A percentile compares a stretch with the other conserved stretches of the same genome.
Evolutionary conservation across 2,329 filamentous ascomycete species (phyloP).

Genomic region (Tolypocladium album): DNA sequence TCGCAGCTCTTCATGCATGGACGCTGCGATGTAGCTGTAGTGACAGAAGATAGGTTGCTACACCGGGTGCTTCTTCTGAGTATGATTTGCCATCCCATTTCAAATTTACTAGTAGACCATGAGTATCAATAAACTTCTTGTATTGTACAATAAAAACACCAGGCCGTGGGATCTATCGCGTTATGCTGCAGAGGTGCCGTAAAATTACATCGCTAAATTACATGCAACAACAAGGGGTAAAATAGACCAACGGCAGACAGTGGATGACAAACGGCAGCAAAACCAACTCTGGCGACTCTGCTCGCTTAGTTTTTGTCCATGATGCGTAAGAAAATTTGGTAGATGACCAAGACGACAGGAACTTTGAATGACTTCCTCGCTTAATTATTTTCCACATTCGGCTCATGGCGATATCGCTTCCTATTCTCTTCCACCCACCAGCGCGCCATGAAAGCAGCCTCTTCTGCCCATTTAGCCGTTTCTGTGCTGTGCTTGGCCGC

Average conservation of each 20-base stretch:
- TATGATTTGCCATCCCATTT: too few relatives aligned
- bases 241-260: neutral
- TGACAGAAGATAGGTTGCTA: too few relatives aligned
- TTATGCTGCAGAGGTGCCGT: neutral
- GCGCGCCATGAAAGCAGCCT: slow-evolving; percentile 18
- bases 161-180: neutral
- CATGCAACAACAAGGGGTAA: neutral
- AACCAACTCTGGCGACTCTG: neutral
- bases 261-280: neutral
- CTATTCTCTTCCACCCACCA: slow-evolving; percentile 25
- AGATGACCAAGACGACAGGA: neutral
- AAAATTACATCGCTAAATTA: neutral
- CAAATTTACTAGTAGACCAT: neutral
- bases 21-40: too few relatives aligned
- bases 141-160: neutral
- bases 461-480: slow-evolving; percentile 18
- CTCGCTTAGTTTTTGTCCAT: neutral
- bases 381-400: neutral
- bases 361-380: neutral
- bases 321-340: neutral
- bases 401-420: slow-evolving; percentile 20
- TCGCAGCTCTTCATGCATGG: too few relatives aligned
- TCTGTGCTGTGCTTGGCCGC: slow-evolving; percentile 12
- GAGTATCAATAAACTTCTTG: neutral
- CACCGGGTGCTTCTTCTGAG: too few relatives aligned